A percentile compares a stretch with the other conserved stretches of the same genome.
Conservation (phyloP, 208 protist species). For the Giardia duodenalis region DNA sequence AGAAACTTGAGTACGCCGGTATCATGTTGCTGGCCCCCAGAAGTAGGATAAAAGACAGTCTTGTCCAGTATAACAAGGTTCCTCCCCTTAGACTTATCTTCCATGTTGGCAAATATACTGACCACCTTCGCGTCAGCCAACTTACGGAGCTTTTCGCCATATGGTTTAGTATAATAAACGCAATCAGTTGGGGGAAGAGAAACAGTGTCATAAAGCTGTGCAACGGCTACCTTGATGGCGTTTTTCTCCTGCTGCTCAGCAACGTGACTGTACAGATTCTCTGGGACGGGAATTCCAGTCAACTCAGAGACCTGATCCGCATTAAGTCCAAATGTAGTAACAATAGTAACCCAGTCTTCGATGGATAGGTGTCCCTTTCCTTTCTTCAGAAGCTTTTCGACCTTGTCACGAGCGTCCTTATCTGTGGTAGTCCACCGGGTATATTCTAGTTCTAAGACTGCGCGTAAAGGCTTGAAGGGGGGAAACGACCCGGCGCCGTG, state of each 20-base stretch:
- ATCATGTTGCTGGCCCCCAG: constrained; percentile 45
- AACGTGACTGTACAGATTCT: constrained; percentile 36
- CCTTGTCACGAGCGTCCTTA: background rate
- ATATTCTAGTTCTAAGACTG: constrained; percentile 35
- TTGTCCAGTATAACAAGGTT: constrained; percentile 38
- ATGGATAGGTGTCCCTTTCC: background rate
- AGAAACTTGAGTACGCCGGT: constrained; percentile 12
- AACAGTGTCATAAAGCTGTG: constrained; percentile 30
- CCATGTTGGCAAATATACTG: constrained; percentile 12
- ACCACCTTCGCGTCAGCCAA: constrained; percentile 15
- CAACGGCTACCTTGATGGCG: background rate
- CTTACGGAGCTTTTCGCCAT: background rate
- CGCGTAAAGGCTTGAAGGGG: constrained; percentile 6
- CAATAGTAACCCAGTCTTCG: constrained; percentile 39
- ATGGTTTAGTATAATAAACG: constrained; percentile 16
- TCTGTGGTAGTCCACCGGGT: constrained; percentile 33
- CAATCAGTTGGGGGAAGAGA: constrained; percentile 9
- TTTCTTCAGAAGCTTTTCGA: constrained; percentile 34
- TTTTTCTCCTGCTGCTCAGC: constrained; percentile 38
- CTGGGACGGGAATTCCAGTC: constrained; percentile 13
- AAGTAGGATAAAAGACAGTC: constrained; percentile 40
- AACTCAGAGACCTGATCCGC: constrained; percentile 34
- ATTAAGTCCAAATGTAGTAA: constrained; percentile 30
- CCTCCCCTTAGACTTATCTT: background rate
- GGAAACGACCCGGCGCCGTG: constrained; percentile 34